These are phyloP conservation scores for Yarrowia keelungensis DNA, from an alignment of 805 yeast genomes.

Conservation along the genomic window DNA sequence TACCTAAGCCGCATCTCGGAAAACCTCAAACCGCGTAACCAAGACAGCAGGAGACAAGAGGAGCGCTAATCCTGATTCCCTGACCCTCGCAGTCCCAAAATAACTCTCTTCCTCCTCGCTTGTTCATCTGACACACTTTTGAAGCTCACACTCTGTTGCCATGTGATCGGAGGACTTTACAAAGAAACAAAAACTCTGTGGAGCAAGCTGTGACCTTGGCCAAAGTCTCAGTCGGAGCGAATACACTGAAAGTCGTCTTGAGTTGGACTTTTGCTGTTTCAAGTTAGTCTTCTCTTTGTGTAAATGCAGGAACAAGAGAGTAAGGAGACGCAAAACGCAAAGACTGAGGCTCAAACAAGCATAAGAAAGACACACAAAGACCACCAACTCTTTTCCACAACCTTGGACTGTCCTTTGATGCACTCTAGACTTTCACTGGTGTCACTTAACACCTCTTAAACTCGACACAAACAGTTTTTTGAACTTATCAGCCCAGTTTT, in stretches of 20 bases:
- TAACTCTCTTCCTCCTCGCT: no score
- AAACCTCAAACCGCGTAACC: not conserved
- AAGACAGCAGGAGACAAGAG: no score
- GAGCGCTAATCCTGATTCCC: no score
- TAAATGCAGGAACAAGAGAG: conserved; percentile 1
- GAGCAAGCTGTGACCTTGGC: not conserved
- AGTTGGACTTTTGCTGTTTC: not conserved
- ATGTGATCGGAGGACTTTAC: not conserved
- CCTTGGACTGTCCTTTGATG: not conserved
- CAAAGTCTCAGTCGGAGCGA: no score
- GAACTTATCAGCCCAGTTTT: not conserved
- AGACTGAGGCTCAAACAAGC: not conserved
- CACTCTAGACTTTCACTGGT: not conserved
- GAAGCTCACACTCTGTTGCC: not conserved
- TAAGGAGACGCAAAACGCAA: not conserved
- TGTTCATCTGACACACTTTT: not conserved
- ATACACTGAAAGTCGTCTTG: not conserved
- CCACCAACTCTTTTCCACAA: not conserved
- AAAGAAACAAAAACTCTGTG: not conserved
- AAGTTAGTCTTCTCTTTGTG: not conserved
- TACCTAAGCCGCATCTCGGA: not conserved
- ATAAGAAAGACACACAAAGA: not conserved
- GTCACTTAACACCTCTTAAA: not conserved
- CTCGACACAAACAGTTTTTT: not conserved
- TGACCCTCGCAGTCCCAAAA: no score